A percentile compares a stretch with the other conserved stretches of the same genome.
These are phyloP conservation scores for Westerdykella sp. DNA, from an alignment of 2,329 filamentous ascomycete genomes.

Conservation along the genomic window DNA sequence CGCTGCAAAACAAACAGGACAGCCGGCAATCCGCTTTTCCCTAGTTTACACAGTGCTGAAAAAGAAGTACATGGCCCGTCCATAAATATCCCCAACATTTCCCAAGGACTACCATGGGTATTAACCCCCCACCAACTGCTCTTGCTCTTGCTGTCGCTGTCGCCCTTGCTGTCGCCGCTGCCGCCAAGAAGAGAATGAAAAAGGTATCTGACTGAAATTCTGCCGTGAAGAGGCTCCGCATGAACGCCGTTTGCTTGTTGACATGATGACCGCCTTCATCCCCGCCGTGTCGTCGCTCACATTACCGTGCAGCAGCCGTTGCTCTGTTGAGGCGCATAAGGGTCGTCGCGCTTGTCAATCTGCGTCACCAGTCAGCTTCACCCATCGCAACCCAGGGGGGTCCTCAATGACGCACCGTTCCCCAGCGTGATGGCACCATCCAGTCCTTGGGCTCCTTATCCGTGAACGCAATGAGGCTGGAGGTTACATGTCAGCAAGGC, in stretches of 20 bases:
- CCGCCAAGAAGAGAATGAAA: constrained; percentile 10
- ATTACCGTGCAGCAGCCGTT: constrained; percentile 93
- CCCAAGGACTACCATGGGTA: constrained; percentile 33
- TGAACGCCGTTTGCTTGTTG: constrained; percentile 32
- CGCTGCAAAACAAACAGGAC: constrained; percentile 18
- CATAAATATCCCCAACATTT: constrained; percentile 14
- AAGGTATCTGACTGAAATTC: constrained; percentile 32
- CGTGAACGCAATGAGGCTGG: constrained; percentile 94
- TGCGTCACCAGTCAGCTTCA: constrained; percentile 22
- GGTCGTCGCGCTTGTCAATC: constrained; percentile 93
- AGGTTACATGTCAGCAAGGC: constrained; percentile 16
- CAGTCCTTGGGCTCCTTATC: constrained; percentile 92
- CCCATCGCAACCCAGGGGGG: background rate
- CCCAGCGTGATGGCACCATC: constrained; percentile 98
- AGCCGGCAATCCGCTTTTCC: constrained; percentile 25
- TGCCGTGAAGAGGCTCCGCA: constrained; percentile 34
- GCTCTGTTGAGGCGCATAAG: constrained; percentile 93
- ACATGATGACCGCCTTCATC: constrained; percentile 28
- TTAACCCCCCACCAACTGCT: constrained; percentile 29
- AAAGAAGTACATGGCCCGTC: constrained; percentile 26
- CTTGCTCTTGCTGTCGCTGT: background rate
- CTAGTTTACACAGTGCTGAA: constrained; percentile 38
- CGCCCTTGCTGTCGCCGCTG: background rate
- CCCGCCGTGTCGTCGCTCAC: constrained; percentile 46
- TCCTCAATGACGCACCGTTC: constrained; percentile 50